These are phyloP conservation scores for Mycena epipterygia DNA, from an alignment of 768 basidiomycete species.

Conservation along the genomic window DNA sequence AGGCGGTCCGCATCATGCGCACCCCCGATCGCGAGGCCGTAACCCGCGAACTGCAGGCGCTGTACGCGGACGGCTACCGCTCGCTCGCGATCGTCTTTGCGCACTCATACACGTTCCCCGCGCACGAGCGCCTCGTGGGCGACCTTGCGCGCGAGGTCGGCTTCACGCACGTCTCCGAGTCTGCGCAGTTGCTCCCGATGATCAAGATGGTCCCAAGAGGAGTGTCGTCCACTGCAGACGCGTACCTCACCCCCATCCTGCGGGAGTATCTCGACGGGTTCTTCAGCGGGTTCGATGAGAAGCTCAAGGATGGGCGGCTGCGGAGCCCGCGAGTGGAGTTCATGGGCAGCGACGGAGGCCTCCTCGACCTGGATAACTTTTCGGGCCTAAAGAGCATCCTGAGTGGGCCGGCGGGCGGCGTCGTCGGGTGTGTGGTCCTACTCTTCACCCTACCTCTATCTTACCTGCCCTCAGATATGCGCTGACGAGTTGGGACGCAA, in stretches of 20 bases:
- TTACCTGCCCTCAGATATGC: slow-evolving; percentile 63
- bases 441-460: not conserved
- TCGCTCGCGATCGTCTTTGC: slow-evolving; percentile 91
- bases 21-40: slow-evolving; percentile 65
- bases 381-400: slow-evolving; percentile 94
- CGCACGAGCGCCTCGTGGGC: slow-evolving; percentile 85
- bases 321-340: slow-evolving; percentile 87
- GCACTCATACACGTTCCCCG: slow-evolving; percentile 93
- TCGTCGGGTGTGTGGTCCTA: slow-evolving; percentile 70
- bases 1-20: slow-evolving; percentile 84
- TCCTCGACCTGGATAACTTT: slow-evolving; percentile 86
- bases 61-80: slow-evolving; percentile 88
- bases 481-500: slow-evolving; percentile 89
- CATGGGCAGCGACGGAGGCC: slow-evolving; percentile 94
- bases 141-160: slow-evolving; percentile 82
- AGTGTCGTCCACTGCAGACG: slow-evolving; percentile 93
- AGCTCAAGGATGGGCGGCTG: slow-evolving; percentile 71
- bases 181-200: slow-evolving; percentile 90
- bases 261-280: slow-evolving; percentile 90
- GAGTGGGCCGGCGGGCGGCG: slow-evolving; percentile 95
- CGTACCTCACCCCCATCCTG: slow-evolving; percentile 94
- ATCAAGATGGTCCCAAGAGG: slow-evolving; percentile 97
- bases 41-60: slow-evolving; percentile 70
- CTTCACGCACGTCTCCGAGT: slow-evolving; percentile 92
- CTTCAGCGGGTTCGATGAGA: slow-evolving; percentile 88